Evolutionary conservation across 805 yeast species (phyloP).

Genomic region (Groenewaldozyma salmanticensis): DNA sequence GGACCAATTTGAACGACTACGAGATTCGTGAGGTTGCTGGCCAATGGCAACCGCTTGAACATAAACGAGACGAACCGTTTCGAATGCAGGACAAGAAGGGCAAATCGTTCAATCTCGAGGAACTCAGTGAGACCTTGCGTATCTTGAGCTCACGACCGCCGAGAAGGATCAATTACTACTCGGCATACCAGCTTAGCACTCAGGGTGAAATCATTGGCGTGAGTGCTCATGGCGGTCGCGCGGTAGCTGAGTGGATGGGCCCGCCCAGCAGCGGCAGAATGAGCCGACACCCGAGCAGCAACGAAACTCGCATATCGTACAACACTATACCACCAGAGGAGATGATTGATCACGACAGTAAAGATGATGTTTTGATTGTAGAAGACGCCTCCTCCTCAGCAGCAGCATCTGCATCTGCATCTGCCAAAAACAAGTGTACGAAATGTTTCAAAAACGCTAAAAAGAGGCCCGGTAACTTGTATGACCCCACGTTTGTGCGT

Average conservation of each 20-base stretch:
- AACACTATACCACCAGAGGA: constrained; percentile 1
- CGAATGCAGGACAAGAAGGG: constrained; percentile 14
- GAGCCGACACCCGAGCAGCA: constrained; percentile 9
- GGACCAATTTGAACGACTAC: background rate
- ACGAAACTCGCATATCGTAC: constrained; percentile 8
- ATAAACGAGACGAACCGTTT: constrained; percentile 14
- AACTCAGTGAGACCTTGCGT: constrained; percentile 11
- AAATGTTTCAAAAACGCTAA: constrained; percentile 3
- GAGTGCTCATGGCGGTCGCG: constrained; percentile 5
- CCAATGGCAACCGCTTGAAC: constrained; percentile 12
- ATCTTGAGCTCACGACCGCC: constrained; percentile 18
- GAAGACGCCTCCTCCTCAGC: background rate
- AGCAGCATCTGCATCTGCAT: too few species aligned
- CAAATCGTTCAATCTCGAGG: constrained; percentile 10
- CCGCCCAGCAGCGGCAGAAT: constrained; percentile 1
- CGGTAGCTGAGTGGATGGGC: constrained; percentile 11
- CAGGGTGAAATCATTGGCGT: constrained; percentile 12
- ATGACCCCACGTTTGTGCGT: constrained; percentile 16
- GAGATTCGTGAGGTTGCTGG: constrained; percentile 10
- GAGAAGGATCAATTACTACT: constrained; percentile 16
- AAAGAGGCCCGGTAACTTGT: constrained; percentile 10
- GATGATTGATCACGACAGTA: too few species aligned
- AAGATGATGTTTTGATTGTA: too few species aligned
- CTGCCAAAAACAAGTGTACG: background rate
- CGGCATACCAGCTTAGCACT: constrained; percentile 15